Conservation (phyloP, 306 rosid genomes). For the Citrullus mucosospermus region DNA sequence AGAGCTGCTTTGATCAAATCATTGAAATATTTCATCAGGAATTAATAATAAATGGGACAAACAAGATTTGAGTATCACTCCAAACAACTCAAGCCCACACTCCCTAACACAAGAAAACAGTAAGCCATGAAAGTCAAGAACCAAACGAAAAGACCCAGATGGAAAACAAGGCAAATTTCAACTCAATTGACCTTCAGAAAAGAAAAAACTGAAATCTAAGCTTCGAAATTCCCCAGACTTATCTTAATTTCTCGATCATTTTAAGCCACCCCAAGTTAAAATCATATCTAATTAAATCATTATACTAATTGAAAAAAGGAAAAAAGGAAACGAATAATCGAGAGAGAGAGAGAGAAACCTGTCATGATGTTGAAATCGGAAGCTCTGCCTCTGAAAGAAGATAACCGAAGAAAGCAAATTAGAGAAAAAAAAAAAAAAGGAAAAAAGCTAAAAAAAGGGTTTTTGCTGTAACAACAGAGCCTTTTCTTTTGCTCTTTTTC, state of each 20-base stretch:
- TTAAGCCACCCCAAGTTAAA: background rate
- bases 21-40: background rate
- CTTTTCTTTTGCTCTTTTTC: background rate
- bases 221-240: background rate
- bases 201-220: background rate
- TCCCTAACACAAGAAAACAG: background rate
- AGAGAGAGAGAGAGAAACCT: background rate
- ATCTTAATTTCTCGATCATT: background rate
- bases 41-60: background rate
- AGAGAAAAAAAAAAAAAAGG: background rate
- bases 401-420: background rate
- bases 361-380: background rate
- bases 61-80: background rate
- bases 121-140: background rate
- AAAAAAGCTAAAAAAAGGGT: background rate
- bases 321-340: background rate
- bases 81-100: background rate
- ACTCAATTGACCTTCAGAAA: background rate
- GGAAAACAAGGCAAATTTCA: background rate
- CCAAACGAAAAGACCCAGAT: background rate
- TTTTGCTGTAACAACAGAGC: background rate
- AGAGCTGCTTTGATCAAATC: background rate
- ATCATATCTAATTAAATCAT: background rate
- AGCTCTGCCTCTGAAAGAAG: background rate
- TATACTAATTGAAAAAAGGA: background rate